Conservation (phyloP, 805 yeast species). For the Grigorovia transvaalensis region DNA sequence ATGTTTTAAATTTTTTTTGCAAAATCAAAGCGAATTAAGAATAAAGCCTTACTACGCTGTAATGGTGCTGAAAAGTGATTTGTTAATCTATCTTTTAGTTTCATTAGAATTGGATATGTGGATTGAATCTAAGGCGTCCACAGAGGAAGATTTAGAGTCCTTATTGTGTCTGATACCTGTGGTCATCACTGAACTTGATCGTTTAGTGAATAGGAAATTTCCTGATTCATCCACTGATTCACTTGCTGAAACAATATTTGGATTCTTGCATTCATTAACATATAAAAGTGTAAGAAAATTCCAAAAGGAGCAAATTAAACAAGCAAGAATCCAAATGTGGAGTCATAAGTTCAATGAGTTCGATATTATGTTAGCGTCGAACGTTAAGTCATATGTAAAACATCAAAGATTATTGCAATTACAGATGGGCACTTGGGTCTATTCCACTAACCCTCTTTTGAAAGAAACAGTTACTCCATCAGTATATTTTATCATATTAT, state of each 20-base stretch:
- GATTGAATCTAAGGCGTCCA: conserved; percentile 44
- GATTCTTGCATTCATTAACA: conserved; percentile 32
- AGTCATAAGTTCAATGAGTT: conserved; percentile 36
- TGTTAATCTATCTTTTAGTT: conserved; percentile 47
- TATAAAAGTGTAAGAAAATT: conserved; percentile 42
- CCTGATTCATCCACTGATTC: conserved; percentile 6
- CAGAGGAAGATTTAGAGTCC: conserved; percentile 42
- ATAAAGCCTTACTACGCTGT: conserved; percentile 31
- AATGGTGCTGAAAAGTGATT: conserved; percentile 33
- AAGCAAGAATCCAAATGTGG: conserved; percentile 35
- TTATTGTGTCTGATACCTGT: conserved; percentile 39
- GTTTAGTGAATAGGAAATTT: conserved; percentile 16
- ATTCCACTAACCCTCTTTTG: conserved; percentile 43
- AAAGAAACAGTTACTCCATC: conserved; percentile 25
- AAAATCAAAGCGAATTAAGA: conserved; percentile 5
- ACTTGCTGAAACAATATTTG: conserved; percentile 36
- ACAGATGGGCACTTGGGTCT: conserved; percentile 76
- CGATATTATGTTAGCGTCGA: conserved; percentile 38
- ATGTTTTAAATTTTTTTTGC: conserved; percentile 17
- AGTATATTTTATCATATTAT: conserved; percentile 47
- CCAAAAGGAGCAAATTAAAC: conserved; percentile 40
- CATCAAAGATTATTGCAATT: conserved; percentile 66
- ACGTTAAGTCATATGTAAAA: conserved; percentile 59
- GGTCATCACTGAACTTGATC: conserved; percentile 14
- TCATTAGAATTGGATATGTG: conserved; percentile 50